Conservation (phyloP, 2,329 filamentous ascomycete species). For the Paecilomyces dactylethromorphus region DNA sequence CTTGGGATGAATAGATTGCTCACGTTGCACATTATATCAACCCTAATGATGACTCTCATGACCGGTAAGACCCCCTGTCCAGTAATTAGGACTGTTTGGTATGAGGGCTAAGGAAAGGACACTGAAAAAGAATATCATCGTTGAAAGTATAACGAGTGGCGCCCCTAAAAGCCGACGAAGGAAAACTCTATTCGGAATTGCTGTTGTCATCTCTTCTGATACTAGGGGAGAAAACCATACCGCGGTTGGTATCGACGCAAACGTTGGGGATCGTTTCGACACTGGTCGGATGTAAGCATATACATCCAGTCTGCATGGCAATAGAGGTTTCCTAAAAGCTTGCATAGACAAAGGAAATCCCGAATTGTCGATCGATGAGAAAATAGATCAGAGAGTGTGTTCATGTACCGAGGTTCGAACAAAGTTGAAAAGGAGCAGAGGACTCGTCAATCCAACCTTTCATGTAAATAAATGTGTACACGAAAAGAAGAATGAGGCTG, state of each 20-base stretch:
- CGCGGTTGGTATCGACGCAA: conserved; percentile 56
- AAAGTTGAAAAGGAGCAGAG: conserved; percentile 66
- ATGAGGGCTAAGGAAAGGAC: conserved; percentile 59
- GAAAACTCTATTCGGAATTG: conserved; percentile 57
- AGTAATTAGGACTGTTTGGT: conserved; percentile 55
- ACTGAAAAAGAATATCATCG: conserved; percentile 52
- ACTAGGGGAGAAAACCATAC: conserved; percentile 65
- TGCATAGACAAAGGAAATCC: conserved; percentile 63
- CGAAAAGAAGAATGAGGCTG: conserved; percentile 53
- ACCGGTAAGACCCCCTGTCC: conserved; percentile 66
- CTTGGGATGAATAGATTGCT: conserved; percentile 69
- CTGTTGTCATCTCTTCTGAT: conserved; percentile 60
- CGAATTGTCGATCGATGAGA: conserved; percentile 62
- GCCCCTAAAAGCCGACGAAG: conserved; percentile 60
- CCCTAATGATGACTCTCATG: conserved; percentile 60
- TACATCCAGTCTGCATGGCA: no score
- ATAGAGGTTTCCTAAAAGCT: conserved; percentile 54
- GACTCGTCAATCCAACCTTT: conserved; percentile 64
- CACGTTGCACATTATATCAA: conserved; percentile 70
- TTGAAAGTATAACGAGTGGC: conserved; percentile 56
- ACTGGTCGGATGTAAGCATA: conserved; percentile 27
- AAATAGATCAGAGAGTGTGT: conserved; percentile 55
- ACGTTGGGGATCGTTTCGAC: conserved; percentile 55
- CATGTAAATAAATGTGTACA: conserved; percentile 59
- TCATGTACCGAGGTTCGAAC: conserved; percentile 65